These are phyloP conservation scores for Musa schizocarpa DNA, from an alignment of 176 grass and related monocot genomes.

Conservation along the genomic window DNA sequence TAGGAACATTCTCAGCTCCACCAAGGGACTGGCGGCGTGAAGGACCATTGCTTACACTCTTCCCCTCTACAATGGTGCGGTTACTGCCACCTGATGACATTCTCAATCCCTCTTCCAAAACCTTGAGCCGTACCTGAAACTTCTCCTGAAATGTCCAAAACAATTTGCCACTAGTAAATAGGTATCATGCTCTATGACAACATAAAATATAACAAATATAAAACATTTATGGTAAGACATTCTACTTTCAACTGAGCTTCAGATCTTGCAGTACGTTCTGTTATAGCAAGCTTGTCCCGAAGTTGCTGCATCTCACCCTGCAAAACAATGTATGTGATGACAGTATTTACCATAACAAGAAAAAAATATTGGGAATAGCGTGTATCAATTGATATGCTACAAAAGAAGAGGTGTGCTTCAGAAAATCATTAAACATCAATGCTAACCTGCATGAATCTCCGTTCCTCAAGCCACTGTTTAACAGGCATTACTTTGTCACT, in stretches of 20 bases:
- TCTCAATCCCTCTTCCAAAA: slow-evolving; percentile 93
- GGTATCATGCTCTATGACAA: slow-evolving; percentile 10
- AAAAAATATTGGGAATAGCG: background rate
- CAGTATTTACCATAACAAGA: slow-evolving; percentile 16
- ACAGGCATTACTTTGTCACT: slow-evolving; percentile 99
- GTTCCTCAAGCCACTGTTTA: slow-evolving; percentile 97
- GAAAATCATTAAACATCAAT: slow-evolving; percentile 18
- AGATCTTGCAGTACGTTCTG: slow-evolving; percentile 83
- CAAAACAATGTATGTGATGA: background rate
- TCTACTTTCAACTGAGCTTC: slow-evolving; percentile 87
- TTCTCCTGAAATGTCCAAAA: slow-evolving; percentile 58
- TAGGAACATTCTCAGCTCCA: slow-evolving; percentile 72
- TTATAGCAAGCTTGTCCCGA: slow-evolving; percentile 79
- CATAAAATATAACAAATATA: slow-evolving; percentile 11
- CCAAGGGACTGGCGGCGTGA: slow-evolving; percentile 81
- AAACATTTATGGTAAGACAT: background rate
- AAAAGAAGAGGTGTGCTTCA: background rate
- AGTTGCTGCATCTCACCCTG: slow-evolving; percentile 94
- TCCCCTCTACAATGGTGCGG: slow-evolving; percentile 55
- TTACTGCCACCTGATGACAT: slow-evolving; percentile 52
- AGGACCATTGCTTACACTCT: slow-evolving; percentile 65
- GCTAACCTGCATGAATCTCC: slow-evolving; percentile 84
- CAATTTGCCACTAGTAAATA: background rate
- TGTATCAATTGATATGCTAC: background rate
- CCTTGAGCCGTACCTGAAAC: slow-evolving; percentile 84